Evolutionary conservation across 805 yeast species (phyloP).

Genomic region (Cyberlindnera lachancei): DNA sequence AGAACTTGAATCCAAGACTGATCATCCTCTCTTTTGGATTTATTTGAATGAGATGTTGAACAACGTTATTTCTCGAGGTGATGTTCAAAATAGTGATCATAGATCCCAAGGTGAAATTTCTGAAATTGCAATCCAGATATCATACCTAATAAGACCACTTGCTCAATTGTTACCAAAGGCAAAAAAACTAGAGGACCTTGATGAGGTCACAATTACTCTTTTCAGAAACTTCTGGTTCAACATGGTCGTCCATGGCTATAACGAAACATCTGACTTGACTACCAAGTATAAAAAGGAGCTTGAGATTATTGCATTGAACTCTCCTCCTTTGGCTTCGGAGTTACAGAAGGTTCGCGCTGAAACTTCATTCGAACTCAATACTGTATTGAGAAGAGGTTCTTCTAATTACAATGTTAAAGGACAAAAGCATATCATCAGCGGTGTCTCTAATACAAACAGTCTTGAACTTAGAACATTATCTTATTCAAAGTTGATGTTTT

Average conservation of each 20-base stretch:
- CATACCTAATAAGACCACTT: conserved; percentile 58
- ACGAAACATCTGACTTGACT: conserved; percentile 48
- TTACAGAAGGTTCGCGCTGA: conserved; percentile 77
- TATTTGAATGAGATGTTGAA: conserved; percentile 63
- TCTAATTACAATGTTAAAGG: conserved; percentile 72
- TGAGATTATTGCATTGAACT: conserved; percentile 68
- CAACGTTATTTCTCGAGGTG: conserved; percentile 70
- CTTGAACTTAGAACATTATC: conserved; percentile 50
- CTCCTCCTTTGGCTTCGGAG: conserved; percentile 86
- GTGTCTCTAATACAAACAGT: conserved; percentile 32
- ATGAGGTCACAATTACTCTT: conserved; percentile 44
- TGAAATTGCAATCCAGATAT: conserved; percentile 63
- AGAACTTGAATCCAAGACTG: conserved; percentile 19
- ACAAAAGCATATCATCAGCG: conserved; percentile 53
- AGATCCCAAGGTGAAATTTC: conserved; percentile 69
- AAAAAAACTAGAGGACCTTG: conserved; percentile 32
- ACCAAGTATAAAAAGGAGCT: conserved; percentile 41
- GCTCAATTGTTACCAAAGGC: conserved; percentile 65
- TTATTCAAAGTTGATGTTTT: conserved; percentile 75
- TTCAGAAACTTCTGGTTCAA: conserved; percentile 94
- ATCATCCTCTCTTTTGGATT: conserved; percentile 41
- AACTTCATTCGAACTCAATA: conserved; percentile 85
- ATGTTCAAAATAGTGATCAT: conserved; percentile 66
- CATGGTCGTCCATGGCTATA: conserved; percentile 84
- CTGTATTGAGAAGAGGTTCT: conserved; percentile 83